Base-by-base conservation (phyloP, 768 basidiomycete genomes). In the Panellus pusillus region DNA sequence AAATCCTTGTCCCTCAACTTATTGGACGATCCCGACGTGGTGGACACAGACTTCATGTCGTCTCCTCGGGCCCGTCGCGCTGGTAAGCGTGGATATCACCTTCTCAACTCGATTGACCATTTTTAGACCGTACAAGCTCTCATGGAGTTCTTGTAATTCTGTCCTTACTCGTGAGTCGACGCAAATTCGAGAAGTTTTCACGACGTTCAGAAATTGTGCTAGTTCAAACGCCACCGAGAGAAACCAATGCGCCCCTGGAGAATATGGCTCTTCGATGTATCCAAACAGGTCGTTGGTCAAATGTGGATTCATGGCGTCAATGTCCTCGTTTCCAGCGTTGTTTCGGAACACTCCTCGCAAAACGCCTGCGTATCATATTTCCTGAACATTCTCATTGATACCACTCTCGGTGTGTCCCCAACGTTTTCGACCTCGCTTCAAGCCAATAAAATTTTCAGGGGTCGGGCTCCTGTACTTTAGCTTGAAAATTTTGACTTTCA, bases 211-310 rank as follows among this genome's bases (percentile, higher is more conserved):
- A 35, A n/a, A 35, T 35, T 14, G 32, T 35, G 9, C 32, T 14
- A 35, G 5, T 85, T 86, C 65, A 98, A 98, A 68, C 78, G 96
- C 52, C 89, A 95, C 52, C 76, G 90, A 61, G 96, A 98, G 72
- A 75, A 79, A 24, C 86, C 85, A 14, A 91, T 86, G 67, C 82
- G 96, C 27, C 89, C 86, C 17, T 98, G 96, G 96, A 77, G 80
- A 62, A 96, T 97, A 72, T 98, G 96, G 93, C 66, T 89, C n/a
- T 93, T 91, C 68, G 94, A 97, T 63, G 89, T 97, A 5, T 87
- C 86, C 2, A 97, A 97, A 68, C 95, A 98, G 74, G 74, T 97
- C 49, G 78, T 89, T 13, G 96, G 91, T 42, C 88, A 91, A 64
- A 76, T 87, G 74, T 87, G 90, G 63, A 83, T 93, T 4, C 91